phyloP scores from a whole-genome alignment of 140 eudicot genomes.

The Stevia rebaudiana region DNA sequence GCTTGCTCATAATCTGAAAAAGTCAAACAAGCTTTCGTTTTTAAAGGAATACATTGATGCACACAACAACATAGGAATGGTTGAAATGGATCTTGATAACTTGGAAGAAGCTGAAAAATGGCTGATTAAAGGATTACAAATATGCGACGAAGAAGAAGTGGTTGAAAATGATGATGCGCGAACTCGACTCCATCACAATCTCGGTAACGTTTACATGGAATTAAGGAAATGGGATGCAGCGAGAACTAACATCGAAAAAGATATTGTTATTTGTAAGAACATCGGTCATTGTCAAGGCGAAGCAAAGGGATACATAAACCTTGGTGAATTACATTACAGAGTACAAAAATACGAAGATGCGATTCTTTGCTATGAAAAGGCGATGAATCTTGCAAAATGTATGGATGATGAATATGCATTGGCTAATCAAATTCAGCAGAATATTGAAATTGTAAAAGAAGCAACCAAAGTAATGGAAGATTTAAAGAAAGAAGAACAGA shows the following conservation, averaged over 20 bases:
- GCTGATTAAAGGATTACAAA: slow-evolving; percentile 60
- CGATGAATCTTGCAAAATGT: slow-evolving; percentile 70
- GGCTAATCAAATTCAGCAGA: slow-evolving; percentile 51
- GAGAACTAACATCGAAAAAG: slow-evolving; percentile 61
- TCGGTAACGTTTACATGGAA: slow-evolving; percentile 76
- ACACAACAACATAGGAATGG: slow-evolving; percentile 89
- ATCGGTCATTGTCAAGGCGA: slow-evolving; percentile 85
- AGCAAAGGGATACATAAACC: slow-evolving; percentile 91
- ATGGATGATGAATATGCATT: slow-evolving; percentile 88
- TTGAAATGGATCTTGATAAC: slow-evolving; percentile 93
- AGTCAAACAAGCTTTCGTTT: slow-evolving; percentile 38
- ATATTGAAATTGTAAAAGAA: slow-evolving; percentile 50
- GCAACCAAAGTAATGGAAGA: slow-evolving; percentile 66
- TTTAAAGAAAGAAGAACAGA: slow-evolving; percentile 65
- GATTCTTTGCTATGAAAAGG: slow-evolving; percentile 59
- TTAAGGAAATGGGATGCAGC: slow-evolving; percentile 81
- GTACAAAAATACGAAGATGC: slow-evolving; percentile 72
- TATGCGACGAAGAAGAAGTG: slow-evolving; percentile 93
- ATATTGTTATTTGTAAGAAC: slow-evolving; percentile 59
- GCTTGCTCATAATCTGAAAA: slow-evolving; percentile 59
- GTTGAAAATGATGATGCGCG: slow-evolving; percentile 68
- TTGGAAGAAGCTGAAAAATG: slow-evolving; percentile 65
- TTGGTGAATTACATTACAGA: slow-evolving; percentile 73
- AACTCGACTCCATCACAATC: slow-evolving; percentile 85
- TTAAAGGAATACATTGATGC: slow-evolving; percentile 84